Base-by-base conservation (phyloP, 2,329 filamentous ascomycete species). In the Calonectria crousiana region DNA sequence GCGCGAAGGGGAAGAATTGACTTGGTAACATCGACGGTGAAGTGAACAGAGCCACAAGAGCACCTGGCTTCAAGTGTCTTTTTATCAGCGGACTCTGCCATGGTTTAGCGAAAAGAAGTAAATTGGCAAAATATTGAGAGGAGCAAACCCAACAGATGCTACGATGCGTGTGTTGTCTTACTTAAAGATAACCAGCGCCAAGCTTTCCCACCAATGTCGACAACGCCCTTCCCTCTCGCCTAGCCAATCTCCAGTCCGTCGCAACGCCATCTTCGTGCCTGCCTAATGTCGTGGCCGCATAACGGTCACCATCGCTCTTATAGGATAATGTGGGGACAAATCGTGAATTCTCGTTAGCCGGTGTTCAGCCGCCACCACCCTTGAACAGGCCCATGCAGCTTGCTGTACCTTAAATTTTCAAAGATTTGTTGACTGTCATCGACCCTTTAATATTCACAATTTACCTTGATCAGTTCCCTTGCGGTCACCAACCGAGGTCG, bases 41-140 rank as follows among this genome's bases (percentile, higher is more conserved):
- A 87, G 76, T 86, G 84, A 8, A 87, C 82, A 30, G 85, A 83
- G 67, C 85, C 84, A 77, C 88, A 89, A 76, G 84, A 83, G 79
- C 88, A 89, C 69, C 83, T 84, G n/a, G 86, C 87, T 38, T 85
- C 83, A 20, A 89, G 84, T 0, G 81, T 84, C 74, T 83, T 85
- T 62, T 76, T 81, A 3, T 74, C 60, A 32, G 51, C 60, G 1
- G 70, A 38, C 3, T 80, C 76, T 23, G 75, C 36, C 77, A 83
- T 82, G 10, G 13, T 41, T 36, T 51, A 16, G 49, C 38, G 38
- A n/a, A 67, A 49, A 56, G 53, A 28, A 66, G 23, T 4, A 32
- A 38, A 32, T 64, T 62, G 56, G 36, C 9, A 14, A 41, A 38
- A 41, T 62, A 28, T 36, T 28, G 23, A 36, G 9, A 41, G 56